Evolutionary conservation across 108 stramenopile genomes (phyloP).

Genomic region (Cyclotella atomus): DNA sequence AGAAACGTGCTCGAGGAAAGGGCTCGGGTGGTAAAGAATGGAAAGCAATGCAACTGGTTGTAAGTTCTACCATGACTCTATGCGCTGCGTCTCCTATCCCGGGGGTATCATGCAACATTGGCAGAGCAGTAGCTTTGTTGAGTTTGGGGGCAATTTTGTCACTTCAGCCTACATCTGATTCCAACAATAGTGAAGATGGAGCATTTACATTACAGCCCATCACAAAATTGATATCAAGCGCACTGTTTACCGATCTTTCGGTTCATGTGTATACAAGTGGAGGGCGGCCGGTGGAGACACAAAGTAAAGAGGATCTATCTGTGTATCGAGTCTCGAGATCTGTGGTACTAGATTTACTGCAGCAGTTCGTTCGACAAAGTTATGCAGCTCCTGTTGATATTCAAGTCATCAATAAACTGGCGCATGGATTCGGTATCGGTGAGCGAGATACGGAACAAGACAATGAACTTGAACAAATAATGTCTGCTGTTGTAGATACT

Average conservation of each 20-base stretch:
- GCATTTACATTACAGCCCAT: neutral
- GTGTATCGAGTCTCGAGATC: conserved; percentile 28
- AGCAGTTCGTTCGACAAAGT: conserved; percentile 11
- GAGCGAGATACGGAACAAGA: conserved; percentile 16
- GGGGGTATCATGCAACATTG: conserved; percentile 1
- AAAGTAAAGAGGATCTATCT: conserved; percentile 2
- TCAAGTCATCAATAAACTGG: conserved; percentile 40
- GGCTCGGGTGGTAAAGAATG: conserved; percentile 26
- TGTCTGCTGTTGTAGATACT: conserved; percentile 52
- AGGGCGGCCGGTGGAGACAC: neutral
- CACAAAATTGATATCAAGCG: conserved; percentile 50
- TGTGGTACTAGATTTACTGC: conserved; percentile 26
- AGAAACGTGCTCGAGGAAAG: conserved; percentile 3
- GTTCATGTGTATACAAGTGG: conserved; percentile 10
- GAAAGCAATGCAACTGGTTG: conserved; percentile 39
- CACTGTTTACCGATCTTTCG: conserved; percentile 24
- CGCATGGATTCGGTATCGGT: conserved; percentile 39
- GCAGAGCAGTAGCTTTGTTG: conserved; percentile 25
- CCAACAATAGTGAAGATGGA: neutral
- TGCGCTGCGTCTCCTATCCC: neutral
- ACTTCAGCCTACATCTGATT: conserved; percentile 1
- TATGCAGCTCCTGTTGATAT: conserved; percentile 24
- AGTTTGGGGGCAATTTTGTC: conserved; percentile 21
- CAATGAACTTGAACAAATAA: conserved; percentile 42
- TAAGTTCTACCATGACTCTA: conserved; percentile 2